Evolutionary conservation across 2,329 filamentous ascomycete species (phyloP).

Genomic region (Fusarium vanettenii): DNA sequence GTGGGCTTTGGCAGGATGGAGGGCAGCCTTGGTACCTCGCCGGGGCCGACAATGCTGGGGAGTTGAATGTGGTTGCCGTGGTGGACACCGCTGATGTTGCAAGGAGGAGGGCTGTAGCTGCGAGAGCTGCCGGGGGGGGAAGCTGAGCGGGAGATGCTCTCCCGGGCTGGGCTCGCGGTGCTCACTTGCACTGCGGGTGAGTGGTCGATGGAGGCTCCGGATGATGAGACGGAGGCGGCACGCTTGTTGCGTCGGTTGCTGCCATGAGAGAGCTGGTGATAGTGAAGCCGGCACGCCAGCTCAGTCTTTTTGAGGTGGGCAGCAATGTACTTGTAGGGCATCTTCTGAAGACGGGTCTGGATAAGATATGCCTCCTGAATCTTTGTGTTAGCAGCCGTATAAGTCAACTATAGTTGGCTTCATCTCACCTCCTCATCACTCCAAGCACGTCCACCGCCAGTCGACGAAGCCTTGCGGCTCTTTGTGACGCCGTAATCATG

Average conservation of each 20-base stretch:
- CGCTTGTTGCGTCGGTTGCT: slow-evolving; percentile 85
- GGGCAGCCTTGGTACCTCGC: slow-evolving; percentile 63
- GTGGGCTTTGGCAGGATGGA: slow-evolving; percentile 75
- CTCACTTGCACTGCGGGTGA: slow-evolving; percentile 60
- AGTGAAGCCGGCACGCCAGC: slow-evolving; percentile 87
- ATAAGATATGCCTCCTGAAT: slow-evolving; percentile 83
- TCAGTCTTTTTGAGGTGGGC: slow-evolving; percentile 89
- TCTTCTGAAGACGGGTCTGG: slow-evolving; percentile 86
- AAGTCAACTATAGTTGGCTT: not conserved
- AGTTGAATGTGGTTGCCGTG: slow-evolving; percentile 60
- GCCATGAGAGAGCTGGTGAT: slow-evolving; percentile 86
- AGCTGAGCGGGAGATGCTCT: slow-evolving; percentile 60
- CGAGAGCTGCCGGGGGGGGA: slow-evolving; percentile 60
- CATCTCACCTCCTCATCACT: slow-evolving; percentile 81
- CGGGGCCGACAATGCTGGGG: slow-evolving; percentile 62
- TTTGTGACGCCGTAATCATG: slow-evolving; percentile 72
- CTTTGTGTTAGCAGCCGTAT: slow-evolving; percentile 26
- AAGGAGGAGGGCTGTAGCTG: slow-evolving; percentile 58
- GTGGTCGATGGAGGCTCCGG: slow-evolving; percentile 64
- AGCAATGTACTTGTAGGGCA: slow-evolving; percentile 92
- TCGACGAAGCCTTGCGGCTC: slow-evolving; percentile 75
- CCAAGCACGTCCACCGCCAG: slow-evolving; percentile 83
- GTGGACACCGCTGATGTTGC: slow-evolving; percentile 44
- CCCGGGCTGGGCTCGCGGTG: slow-evolving; percentile 63
- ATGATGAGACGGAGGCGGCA: slow-evolving; percentile 76